These are phyloP conservation scores for Phytopythium litorale DNA, from an alignment of 352 stramenopile species.

Conservation along the genomic window DNA sequence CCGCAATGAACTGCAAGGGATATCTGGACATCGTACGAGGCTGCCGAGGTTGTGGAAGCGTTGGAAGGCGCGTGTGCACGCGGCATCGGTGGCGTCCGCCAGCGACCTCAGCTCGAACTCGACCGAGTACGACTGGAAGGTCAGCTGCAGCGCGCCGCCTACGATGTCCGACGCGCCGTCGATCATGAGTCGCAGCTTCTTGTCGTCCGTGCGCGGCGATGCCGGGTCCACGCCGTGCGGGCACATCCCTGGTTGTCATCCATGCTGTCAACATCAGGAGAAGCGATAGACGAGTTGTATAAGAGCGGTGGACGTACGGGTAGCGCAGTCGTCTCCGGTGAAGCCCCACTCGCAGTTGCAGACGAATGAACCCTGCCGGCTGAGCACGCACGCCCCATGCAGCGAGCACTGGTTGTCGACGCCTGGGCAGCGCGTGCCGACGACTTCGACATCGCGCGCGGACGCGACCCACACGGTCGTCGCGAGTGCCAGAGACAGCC, in stretches of 20 bases:
- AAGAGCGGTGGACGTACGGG: constrained; percentile 26
- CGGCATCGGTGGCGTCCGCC: constrained; percentile 43
- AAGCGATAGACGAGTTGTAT: neutral
- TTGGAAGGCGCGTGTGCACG: constrained; percentile 54
- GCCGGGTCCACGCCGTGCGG: constrained; percentile 58
- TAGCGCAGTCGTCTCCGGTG: constrained; percentile 49
- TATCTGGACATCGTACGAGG: constrained; percentile 19
- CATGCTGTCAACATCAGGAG: constrained; percentile 3
- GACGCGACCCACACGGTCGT: neutral
- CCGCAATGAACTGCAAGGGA: neutral
- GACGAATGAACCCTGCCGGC: constrained; percentile 53
- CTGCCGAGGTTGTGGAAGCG: constrained; percentile 71
- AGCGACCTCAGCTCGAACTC: constrained; percentile 55
- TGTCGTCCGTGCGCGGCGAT: constrained; percentile 31
- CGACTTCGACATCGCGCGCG: constrained; percentile 14
- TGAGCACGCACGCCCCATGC: constrained; percentile 62
- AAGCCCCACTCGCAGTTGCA: constrained; percentile 83
- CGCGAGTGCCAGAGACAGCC: constrained; percentile 6
- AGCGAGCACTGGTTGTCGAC: constrained; percentile 65
- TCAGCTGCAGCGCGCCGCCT: constrained; percentile 44
- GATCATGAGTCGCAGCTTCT: constrained; percentile 49
- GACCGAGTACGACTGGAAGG: constrained; percentile 66
- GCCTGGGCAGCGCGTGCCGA: constrained; percentile 43
- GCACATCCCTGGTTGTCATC: constrained; percentile 51
- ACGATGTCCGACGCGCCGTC: constrained; percentile 14